Base-by-base conservation (phyloP, 2,329 filamentous ascomycete genomes). In the Plenodomus tracheiphilus region DNA sequence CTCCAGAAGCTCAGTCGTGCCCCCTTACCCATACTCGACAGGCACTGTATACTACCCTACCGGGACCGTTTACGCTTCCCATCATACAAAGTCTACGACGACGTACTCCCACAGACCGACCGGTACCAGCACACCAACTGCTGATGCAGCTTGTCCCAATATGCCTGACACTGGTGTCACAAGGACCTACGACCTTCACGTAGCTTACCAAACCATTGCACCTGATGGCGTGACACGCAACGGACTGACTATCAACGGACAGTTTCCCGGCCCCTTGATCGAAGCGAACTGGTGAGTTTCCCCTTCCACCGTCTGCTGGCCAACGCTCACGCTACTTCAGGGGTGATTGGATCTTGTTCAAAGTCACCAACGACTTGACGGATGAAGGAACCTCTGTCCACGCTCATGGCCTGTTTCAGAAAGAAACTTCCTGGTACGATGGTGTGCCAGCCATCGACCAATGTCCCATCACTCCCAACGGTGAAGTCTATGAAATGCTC, bases 351-450 rank as follows among this genome's bases (percentile, higher is more conserved):
- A 61, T 70, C 28, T 28, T 62, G 25, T 51, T 66, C 41, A 56
- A 55, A 39, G 53, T 64, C 20, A 66, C n/a, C 56, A 73, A 73
- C 48, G 61, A 63, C 8, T 46, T 69, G 15, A 62, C 62, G 2
- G 55, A 65, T 30, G 68, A 72, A 40, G 70, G 70, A 9, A 72
- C 70, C 11, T 37, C 68, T n/a, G n/a, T n/a, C n/a, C n/a, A n/a
- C n/a, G n/a, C n/a, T n/a, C n/a, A n/a, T n/a, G n/a, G n/a, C n/a
- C n/a, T n/a, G n/a, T n/a, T n/a, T n/a, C n/a, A n/a, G n/a, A n/a
- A n/a, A n/a, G n/a, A n/a, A n/a, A n/a, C n/a, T n/a, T n/a, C n/a
- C n/a, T n/a, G n/a, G n/a, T n/a, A n/a, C n/a, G n/a, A n/a, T 47
- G 70, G 70, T 46, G 70, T 73, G 2, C 68, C 70, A 3, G 64